Percentiles rank a stretch among this genome's conserved stretches.
phyloP scores from a whole-genome alignment of 768 basidiomycete genomes.

The Guyanaporus albipodus region DNA sequence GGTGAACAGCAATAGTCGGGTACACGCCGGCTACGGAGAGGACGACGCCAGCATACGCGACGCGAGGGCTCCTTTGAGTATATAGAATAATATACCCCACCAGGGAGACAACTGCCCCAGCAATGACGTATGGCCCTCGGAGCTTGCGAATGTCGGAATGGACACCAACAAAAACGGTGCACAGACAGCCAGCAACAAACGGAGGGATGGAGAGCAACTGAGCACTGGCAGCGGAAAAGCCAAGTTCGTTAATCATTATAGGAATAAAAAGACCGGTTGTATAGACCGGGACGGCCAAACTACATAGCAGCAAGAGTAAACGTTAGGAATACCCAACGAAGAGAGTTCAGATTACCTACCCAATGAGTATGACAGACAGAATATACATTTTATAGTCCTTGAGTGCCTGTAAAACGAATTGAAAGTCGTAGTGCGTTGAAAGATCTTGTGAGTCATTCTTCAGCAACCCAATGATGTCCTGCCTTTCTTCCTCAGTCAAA shows the following conservation, averaged over 20 bases:
- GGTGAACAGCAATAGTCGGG: conserved; percentile 42
- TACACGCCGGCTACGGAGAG: conserved; percentile 50
- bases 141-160: conserved; percentile 39
- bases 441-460: conserved; percentile 43
- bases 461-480: conserved; percentile 32
- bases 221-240: conserved; percentile 47
- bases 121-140: conserved; percentile 49
- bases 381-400: conserved; percentile 40
- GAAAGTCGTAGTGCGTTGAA: conserved; percentile 41
- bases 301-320: no score
- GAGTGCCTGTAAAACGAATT: conserved; percentile 48
- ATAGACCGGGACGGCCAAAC: conserved; percentile 42
- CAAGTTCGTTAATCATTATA: conserved; percentile 46
- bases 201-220: conserved; percentile 48
- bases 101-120: conserved; percentile 39
- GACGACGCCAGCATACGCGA: conserved; percentile 43
- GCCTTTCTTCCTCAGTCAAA: conserved; percentile 43
- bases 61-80: conserved; percentile 17
- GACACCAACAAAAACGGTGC: conserved; percentile 40
- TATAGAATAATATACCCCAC: conserved; percentile 53
- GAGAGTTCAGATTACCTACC: conserved; percentile 25
- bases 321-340: neutral
- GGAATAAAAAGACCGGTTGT: conserved; percentile 48
- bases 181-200: conserved; percentile 43
- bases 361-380: conserved; percentile 36